phyloP scores from a whole-genome alignment of 2,329 filamentous ascomycete genomes.

The Penicillium psychrosexuale region DNA sequence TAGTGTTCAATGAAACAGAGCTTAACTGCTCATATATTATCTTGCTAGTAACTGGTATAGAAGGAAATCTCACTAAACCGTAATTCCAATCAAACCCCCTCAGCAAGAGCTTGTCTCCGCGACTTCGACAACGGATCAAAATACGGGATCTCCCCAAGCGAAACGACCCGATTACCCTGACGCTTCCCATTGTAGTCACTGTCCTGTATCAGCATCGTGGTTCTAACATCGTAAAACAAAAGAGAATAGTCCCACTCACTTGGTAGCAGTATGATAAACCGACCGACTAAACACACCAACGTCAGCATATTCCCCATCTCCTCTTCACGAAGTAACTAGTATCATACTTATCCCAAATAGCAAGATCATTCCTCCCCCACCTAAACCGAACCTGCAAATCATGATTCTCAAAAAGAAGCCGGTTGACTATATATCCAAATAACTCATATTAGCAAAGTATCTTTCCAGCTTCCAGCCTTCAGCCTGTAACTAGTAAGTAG shows the following conservation, averaged over 20 bases:
- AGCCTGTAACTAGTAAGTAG: neutral
- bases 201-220: neutral
- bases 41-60: neutral
- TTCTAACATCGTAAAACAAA: neutral
- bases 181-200: neutral
- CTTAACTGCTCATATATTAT: neutral
- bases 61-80: neutral
- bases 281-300: neutral
- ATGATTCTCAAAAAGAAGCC: neutral
- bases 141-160: neutral
- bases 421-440: neutral
- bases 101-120: neutral
- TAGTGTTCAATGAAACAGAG: constrained; percentile 10
- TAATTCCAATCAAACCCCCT: neutral
- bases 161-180: neutral
- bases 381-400: neutral
- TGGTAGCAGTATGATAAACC: neutral
- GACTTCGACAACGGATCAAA: neutral
- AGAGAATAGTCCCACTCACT: neutral
- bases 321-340: neutral
- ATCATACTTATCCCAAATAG: neutral
- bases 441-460: neutral
- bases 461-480: neutral
- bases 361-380: neutral
- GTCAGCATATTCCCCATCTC: neutral